A percentile compares a stretch with the other conserved stretches of the same genome.
Conservation (phyloP, 768 basidiomycete genomes). For the Paxillus involutus region DNA sequence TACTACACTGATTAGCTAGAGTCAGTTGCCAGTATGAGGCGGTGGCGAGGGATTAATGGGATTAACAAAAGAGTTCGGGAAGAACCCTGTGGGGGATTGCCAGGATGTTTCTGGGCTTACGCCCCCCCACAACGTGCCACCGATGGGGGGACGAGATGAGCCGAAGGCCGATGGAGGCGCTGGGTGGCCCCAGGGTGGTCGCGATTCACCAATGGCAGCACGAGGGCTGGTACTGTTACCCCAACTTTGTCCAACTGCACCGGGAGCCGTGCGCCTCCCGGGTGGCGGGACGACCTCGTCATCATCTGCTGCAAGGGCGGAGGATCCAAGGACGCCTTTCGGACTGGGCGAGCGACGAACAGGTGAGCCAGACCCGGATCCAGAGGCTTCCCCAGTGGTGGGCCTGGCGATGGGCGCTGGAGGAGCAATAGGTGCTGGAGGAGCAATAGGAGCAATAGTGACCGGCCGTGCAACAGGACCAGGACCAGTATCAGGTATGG, state of each 20-base stretch:
- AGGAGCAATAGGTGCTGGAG: conserved; percentile 68
- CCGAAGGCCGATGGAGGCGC: conserved; percentile 35
- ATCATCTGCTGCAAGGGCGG: conserved; percentile 75
- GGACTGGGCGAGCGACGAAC: conserved; percentile 50
- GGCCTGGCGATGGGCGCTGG: conserved; percentile 65
- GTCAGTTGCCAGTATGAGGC: conserved; percentile 33
- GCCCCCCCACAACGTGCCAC: conserved; percentile 42
- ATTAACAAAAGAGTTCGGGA: conserved; percentile 45
- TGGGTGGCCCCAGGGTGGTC: conserved; percentile 49
- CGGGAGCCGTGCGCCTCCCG: conserved; percentile 40
- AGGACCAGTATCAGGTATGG: conserved; percentile 44
- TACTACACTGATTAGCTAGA: conserved; percentile 24
- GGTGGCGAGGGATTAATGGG: conserved; percentile 54
- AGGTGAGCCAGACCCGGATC: conserved; percentile 64
- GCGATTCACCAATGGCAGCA: conserved; percentile 36
- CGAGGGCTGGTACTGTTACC: conserved; percentile 46
- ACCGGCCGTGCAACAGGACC: conserved; percentile 59
- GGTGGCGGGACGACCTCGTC: conserved; percentile 70
- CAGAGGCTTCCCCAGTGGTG: conserved; percentile 37
- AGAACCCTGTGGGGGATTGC: conserved; percentile 50
- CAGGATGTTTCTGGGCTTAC: conserved; percentile 44
- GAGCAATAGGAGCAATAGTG: conserved; percentile 24
- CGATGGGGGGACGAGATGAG: conserved; percentile 34
- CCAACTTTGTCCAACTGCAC: conserved; percentile 50
- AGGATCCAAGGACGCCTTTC: conserved; percentile 73